Evolutionary conservation across 495 filamentous ascomycete genomes (phyloP), one percentile per base, ranked within the genome.

Genomic region (Aeminium ludgeri): DNA sequence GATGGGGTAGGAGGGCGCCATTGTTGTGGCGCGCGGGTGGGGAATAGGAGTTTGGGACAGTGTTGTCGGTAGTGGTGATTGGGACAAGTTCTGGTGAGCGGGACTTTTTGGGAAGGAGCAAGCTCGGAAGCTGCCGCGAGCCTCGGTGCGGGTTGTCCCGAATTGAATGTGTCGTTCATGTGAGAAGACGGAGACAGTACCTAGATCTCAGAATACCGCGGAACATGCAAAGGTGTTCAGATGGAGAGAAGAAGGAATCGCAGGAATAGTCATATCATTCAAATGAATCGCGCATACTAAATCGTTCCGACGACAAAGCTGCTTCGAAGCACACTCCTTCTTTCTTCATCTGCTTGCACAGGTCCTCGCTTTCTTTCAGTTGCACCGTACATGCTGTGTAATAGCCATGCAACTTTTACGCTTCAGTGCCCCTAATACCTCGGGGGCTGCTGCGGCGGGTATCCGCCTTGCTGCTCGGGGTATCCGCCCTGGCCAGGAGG

Each of bases 391-490:
- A 15, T 10, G 17, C 27, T 30, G 27, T 10, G 11, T 17, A 35
- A 33, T 11, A 33, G 5, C 4, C 31, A 33, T 11, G 15, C 25
- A 19, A 11, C 23, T 25, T 25, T 25, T 25, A 25, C 8, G 23
- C 23, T 25, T 25, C 23, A 6, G 29, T 28, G 34, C 8, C 30
- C 36, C 44, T 47, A 47, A 25, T 47, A 47, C 40, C 44, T 41
- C 4, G 44, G 44, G 10, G 38, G 47, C 31, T 48, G 45, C 40
- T 44, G 45, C 3, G 45, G 45, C 33, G 38, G 45, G 30, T 49
- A 51, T 1, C 53, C 51, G n/a, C 49, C 38, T 20, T 45, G 48
- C 42, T 36, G 19, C 38, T 20, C 7, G 15, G 45, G 15, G 25
- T 23, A 17, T 13, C 40, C 39, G 16, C 40, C 38, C 17, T 54